Evolutionary conservation across 2,329 filamentous ascomycete genomes (phyloP).

Genomic region (Cucurbitaria berberidis): DNA sequence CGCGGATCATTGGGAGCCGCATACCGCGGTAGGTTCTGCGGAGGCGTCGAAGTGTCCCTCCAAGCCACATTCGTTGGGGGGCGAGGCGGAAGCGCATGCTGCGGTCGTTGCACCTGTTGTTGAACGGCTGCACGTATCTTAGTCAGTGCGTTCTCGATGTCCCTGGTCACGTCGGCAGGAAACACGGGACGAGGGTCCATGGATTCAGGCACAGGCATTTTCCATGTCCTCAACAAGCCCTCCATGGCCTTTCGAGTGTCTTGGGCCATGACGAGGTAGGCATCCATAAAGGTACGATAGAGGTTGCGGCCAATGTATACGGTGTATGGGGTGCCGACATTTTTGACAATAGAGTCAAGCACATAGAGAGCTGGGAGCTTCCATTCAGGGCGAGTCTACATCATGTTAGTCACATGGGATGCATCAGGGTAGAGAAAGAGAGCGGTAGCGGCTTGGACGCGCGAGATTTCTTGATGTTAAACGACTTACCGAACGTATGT

Average conservation of each 20-base stretch:
- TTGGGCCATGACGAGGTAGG: conserved; percentile 87
- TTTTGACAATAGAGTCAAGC: conserved; percentile 97
- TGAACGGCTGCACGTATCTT: conserved; percentile 74
- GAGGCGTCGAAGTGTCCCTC: conserved; percentile 77
- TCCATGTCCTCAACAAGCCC: conserved; percentile 98
- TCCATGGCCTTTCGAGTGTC: conserved; percentile 89
- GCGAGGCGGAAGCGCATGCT: conserved; percentile 45
- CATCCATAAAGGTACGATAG: conserved; percentile 95
- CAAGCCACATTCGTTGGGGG: conserved; percentile 62
- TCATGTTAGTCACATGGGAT: conserved; percentile 23
- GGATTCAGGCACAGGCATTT: conserved; percentile 92
- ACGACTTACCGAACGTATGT: conserved; percentile 88
- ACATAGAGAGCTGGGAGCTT: conserved; percentile 97
- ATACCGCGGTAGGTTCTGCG: conserved; percentile 51
- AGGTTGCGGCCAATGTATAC: conserved; percentile 91
- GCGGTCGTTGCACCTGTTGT: conserved; percentile 58
- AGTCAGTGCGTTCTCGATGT: conserved; percentile 92
- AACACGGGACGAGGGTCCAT: conserved; percentile 94
- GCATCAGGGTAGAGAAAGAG: neutral
- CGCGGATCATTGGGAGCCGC: conserved; percentile 43
- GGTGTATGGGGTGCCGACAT: conserved; percentile 96
- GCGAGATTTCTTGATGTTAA: neutral
- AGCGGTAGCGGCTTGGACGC: neutral
- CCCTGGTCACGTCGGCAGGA: conserved; percentile 80
- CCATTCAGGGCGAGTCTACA: conserved; percentile 85